Evolutionary conservation across 1,284 basidiomycete species (phyloP), one percentile per base, ranked within the genome.

Genomic region (Ceraceosorus bombacis): DNA sequence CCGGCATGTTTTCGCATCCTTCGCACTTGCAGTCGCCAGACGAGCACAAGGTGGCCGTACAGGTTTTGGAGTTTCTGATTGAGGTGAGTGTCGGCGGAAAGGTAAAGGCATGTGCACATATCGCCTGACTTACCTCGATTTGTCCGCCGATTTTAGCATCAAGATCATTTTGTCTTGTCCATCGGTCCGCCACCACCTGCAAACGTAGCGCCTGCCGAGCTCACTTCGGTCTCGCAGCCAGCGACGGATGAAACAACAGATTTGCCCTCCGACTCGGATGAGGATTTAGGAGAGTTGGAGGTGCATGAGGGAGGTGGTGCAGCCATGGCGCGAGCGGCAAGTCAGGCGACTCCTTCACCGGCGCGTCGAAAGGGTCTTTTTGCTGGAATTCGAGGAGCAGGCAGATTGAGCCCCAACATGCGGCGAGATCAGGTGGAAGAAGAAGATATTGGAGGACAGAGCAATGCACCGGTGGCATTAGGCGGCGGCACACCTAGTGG

Each of bases 11-110:
- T 61, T 89, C 88, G 12, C 90, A 92, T 74, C 91, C 89, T 0
- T 80, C 83, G 27, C 90, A 95, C 75, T 54, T 68, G 51, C 73
- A 72, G 49, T 77, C 72, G 5, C 71, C 74, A 0, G 64, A 69
- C 51, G 91, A 95, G 74, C 90, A 94, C 78, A 84, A 85, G 37
- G 82, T 90, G 5, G 91, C 88, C 60, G 93, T 96, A 77, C 82
- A 84, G 63, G 92, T 97, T 50, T 83, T 98, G 58, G 90, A 96
- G 76, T 97, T 96, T 78, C 81, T 98, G 59, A 97, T 98, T 71
- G 87, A 84, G 43, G 43, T 46, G 43, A 46, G 43, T 1, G 4
- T 27, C 27, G 27, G 2, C 3, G 1, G 27, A 27, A 27, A 2
- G 27, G 27, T 3, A 10, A 46, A 46, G 10, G 43, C 43, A 4